Evolutionary conservation across 331 rosid species (phyloP).

Genomic region (Quercus tomentella): DNA sequence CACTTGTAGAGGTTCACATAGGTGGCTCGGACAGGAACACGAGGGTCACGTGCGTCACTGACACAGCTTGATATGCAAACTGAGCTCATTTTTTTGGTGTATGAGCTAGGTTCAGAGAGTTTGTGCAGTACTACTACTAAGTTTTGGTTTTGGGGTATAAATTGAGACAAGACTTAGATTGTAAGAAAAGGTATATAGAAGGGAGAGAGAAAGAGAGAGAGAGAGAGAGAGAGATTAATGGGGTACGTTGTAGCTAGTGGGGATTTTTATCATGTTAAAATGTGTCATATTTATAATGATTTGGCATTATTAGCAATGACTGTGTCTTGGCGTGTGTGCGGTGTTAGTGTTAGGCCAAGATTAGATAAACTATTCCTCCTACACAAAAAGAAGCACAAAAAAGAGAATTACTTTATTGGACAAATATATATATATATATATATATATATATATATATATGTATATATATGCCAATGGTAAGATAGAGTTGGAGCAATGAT

Average conservation of each 20-base stretch:
- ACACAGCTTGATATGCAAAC: conserved; percentile 74
- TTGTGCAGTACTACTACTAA: not conserved
- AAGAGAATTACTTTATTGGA: not conserved
- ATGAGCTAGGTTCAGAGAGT: not conserved
- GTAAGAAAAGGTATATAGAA: conserved; percentile 34
- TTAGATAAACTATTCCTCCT: conserved; percentile 25
- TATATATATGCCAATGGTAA: not conserved
- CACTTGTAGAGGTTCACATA: conserved; percentile 86
- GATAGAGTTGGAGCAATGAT: not conserved
- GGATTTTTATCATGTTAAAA: conserved; percentile 14
- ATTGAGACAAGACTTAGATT: conserved; percentile 44
- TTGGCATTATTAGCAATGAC: conserved; percentile 48
- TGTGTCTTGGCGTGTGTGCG: conserved; percentile 26
- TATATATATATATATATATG: not conserved
- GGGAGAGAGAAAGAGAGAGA: conserved; percentile 2
- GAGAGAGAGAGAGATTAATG: not conserved
- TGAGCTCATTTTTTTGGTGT: conserved; percentile 42
- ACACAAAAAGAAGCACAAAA: conserved; percentile 5
- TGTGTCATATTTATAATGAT: conserved; percentile 29
- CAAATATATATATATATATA: not conserved
- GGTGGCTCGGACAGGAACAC: conserved; percentile 69
- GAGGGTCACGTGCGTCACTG: conserved; percentile 60
- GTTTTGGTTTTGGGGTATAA: conserved; percentile 12
- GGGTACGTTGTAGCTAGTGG: conserved; percentile 24
- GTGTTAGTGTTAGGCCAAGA: conserved; percentile 37